These are phyloP conservation scores for Yamadazyma sp. DNA, from an alignment of 1,139 yeast genomes.

Conservation along the genomic window DNA sequence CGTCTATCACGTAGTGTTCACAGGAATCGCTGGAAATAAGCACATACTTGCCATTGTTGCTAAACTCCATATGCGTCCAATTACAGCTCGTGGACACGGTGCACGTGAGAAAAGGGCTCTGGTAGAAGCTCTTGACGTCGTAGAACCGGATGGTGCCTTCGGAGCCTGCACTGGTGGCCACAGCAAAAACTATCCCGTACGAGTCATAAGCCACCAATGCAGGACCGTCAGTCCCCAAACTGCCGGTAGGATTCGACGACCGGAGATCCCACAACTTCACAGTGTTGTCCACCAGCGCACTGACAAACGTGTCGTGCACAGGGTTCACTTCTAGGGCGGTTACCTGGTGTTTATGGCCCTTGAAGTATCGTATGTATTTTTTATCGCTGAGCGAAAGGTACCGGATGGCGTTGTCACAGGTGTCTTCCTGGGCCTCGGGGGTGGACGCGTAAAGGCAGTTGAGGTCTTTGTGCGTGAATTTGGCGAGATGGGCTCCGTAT, in stretches of 20 bases:
- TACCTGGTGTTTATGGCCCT: slow-evolving; percentile 81
- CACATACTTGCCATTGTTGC: slow-evolving; percentile 77
- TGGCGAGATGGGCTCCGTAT: slow-evolving; percentile 87
- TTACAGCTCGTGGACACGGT: slow-evolving; percentile 24
- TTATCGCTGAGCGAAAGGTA: slow-evolving; percentile 77
- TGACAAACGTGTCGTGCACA: slow-evolving; percentile 61
- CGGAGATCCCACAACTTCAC: slow-evolving; percentile 87
- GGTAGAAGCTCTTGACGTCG: slow-evolving; percentile 57
- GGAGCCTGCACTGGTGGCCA: slow-evolving; percentile 46
- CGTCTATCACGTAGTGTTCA: slow-evolving; percentile 64
- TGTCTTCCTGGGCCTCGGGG: slow-evolving; percentile 23
- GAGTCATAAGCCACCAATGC: slow-evolving; percentile 74
- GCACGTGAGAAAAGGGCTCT: slow-evolving; percentile 51
- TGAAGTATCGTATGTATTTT: slow-evolving; percentile 78
- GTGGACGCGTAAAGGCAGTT: slow-evolving; percentile 86
- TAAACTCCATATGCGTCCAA: slow-evolving; percentile 76
- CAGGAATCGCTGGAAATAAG: slow-evolving; percentile 59
- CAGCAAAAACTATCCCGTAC: slow-evolving; percentile 76
- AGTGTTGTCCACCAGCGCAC: slow-evolving; percentile 74
- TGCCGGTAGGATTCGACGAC: slow-evolving; percentile 60
- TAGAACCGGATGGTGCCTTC: slow-evolving; percentile 56
- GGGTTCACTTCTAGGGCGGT: slow-evolving; percentile 75
- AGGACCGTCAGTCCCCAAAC: slow-evolving; percentile 58
- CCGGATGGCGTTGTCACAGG: slow-evolving; percentile 66
- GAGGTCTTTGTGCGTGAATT: slow-evolving; percentile 74